Base-by-base conservation (phyloP, 805 yeast species). In the Myxozyma nipponensis region DNA sequence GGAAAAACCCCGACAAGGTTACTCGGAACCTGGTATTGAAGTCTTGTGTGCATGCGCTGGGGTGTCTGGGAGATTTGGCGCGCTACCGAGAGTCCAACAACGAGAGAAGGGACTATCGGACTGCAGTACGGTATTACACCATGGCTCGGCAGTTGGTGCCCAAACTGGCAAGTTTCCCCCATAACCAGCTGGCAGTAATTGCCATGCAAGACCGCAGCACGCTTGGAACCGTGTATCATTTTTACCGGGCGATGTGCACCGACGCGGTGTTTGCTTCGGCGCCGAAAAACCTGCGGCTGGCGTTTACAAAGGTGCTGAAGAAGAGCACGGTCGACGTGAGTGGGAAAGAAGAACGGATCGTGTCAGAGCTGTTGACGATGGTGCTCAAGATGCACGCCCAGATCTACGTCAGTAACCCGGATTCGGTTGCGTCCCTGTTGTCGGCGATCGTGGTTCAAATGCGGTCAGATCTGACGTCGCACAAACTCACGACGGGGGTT, bases 131-230 rank as follows among this genome's bases (percentile, higher is more conserved):
- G 22, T 49, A 51, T 40, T 60, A 60, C 47, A 28, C 28, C 5
- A 38, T 59, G n/a, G 63, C 63, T 1, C 43, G 42, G 26, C 42
- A 55, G 13, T 42, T 59, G n/a, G 10, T 43, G 9, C 62, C 63
- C 7, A 19, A 28, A 6, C 18, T 43, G 5, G 61, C 62, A 2
- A 17, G 38, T 13, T 40, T 43, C 13, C 57, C 63, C 9, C 47
- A 43, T 21, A 60, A 60, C 35, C 63, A 60, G 36, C 37, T 60
- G 4, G 63, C 60, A 3, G 57, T 60, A 21, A 42, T 59, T 2
- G 30, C 57, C 4, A 41, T 54, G 3, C 23, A 39, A 19, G 49
- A 47, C 13, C 47, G 49, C 22, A 50, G 48, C 18, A 50, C 50
- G 9, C 50, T 59, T 7, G 44, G 52, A 3, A 38, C 60, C n/a